Conservation (phyloP, 805 yeast species). For the Jamesozyma hellenica region DNA sequence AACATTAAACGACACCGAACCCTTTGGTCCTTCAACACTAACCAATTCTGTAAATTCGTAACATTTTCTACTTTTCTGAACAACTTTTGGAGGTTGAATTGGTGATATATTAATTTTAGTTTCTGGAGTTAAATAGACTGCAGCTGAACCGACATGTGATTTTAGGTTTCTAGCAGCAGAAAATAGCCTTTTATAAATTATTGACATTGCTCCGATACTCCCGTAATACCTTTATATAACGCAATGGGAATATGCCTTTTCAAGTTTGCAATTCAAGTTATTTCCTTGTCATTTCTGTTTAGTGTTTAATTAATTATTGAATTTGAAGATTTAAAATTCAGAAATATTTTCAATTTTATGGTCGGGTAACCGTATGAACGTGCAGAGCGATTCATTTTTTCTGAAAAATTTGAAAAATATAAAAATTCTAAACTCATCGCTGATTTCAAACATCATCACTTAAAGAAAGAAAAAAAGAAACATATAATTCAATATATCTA, state of each 20-base stretch:
- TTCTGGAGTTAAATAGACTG: slow-evolving; percentile 57
- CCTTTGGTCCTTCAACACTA: slow-evolving; percentile 69
- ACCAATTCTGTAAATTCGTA: slow-evolving; percentile 48
- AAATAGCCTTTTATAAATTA: slow-evolving; percentile 3
- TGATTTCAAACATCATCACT: too few relatives aligned
- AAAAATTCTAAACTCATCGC: slow-evolving; percentile 12
- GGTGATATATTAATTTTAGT: slow-evolving; percentile 37
- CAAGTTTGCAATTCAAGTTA: too few relatives aligned
- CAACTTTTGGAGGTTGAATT: slow-evolving; percentile 43
- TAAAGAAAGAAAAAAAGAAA: too few relatives aligned
- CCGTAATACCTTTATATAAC: background rate
- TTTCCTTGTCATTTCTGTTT: too few relatives aligned
- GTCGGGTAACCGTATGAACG: background rate
- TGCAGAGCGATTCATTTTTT: background rate
- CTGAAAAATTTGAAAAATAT: slow-evolving; percentile 1
- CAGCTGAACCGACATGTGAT: slow-evolving; percentile 75
- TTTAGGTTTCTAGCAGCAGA: slow-evolving; percentile 9
- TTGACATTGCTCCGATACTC: slow-evolving; percentile 1
- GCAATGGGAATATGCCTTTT: too few relatives aligned
- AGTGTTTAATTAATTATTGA: too few relatives aligned
- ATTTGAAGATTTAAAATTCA: too few relatives aligned
- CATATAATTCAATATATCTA: too few relatives aligned
- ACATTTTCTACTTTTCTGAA: slow-evolving; percentile 57
- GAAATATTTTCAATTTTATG: too few relatives aligned
- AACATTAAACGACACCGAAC: slow-evolving; percentile 48